phyloP scores from a whole-genome alignment of 1,284 basidiomycete genomes.

The Ganoderma meredithae region DNA sequence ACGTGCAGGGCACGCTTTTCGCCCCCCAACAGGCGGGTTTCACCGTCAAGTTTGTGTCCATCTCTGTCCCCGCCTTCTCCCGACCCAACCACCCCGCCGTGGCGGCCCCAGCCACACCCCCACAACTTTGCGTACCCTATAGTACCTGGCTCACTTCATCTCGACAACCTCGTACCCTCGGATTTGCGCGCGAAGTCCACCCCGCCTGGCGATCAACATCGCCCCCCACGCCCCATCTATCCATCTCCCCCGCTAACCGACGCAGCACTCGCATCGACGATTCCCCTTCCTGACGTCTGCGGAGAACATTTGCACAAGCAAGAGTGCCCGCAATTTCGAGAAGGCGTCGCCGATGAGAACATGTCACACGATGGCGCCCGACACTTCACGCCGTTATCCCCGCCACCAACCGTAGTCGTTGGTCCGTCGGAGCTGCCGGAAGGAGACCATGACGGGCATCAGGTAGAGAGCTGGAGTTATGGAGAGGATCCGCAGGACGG shows the following conservation, averaged over 20 bases:
- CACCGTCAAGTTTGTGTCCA: slow-evolving; percentile 23
- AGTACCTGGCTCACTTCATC: slow-evolving; percentile 8
- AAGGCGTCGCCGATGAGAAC: slow-evolving; percentile 20
- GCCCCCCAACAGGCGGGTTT: slow-evolving; percentile 27
- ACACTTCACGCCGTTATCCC: slow-evolving; percentile 33
- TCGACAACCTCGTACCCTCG: slow-evolving; percentile 9
- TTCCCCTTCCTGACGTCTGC: slow-evolving; percentile 33
- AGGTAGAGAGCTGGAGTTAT: slow-evolving; percentile 31
- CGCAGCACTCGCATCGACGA: slow-evolving; percentile 34
- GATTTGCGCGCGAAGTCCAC: slow-evolving; percentile 26
- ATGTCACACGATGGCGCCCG: slow-evolving; percentile 35
- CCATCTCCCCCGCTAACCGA: slow-evolving; percentile 38
- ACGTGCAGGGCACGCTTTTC: slow-evolving; percentile 34
- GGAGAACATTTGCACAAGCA: slow-evolving; percentile 17
- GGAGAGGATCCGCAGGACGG: slow-evolving; percentile 23
- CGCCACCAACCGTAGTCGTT: slow-evolving; percentile 34
- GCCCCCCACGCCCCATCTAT: slow-evolving; percentile 26
- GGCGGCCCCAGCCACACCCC: slow-evolving; percentile 28
- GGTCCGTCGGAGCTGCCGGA: slow-evolving; percentile 31
- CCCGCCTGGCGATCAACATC: slow-evolving; percentile 28
- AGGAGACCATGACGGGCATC: slow-evolving; percentile 12
- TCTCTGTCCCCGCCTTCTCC: slow-evolving; percentile 18
- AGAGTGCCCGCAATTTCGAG: slow-evolving; percentile 16
- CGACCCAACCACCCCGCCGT: slow-evolving; percentile 19
- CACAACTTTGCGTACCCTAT: slow-evolving; percentile 21